Percentiles rank a stretch among this genome's conserved stretches.
These are phyloP conservation scores for Picochlorum sp. DNA, from an alignment of 139 green algal genomes.

Conservation along the genomic window DNA sequence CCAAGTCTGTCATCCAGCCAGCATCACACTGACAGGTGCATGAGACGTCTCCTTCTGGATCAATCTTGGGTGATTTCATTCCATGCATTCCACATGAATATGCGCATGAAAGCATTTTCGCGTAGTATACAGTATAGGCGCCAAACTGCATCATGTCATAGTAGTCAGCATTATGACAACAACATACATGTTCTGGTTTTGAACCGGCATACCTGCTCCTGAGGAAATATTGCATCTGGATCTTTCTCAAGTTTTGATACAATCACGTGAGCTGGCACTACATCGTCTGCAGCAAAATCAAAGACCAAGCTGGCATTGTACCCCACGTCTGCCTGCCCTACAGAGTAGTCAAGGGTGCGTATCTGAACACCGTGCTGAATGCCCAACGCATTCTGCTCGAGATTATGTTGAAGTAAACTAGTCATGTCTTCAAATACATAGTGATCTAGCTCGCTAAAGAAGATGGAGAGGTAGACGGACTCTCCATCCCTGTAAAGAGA, in stretches of 20 bases:
- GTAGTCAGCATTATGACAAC: neutral
- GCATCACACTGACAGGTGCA: conserved; percentile 11
- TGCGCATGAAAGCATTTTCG: neutral
- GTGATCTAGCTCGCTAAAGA: too few species aligned
- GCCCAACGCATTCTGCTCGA: too few species aligned
- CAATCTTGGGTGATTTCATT: neutral
- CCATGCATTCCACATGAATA: conserved; percentile 10
- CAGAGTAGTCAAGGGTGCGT: too few species aligned
- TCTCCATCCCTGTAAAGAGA: too few species aligned
- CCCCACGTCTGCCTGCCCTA: too few species aligned
- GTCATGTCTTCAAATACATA: too few species aligned
- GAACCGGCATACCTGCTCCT: neutral
- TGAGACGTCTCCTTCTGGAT: neutral
- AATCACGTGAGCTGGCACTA: neutral
- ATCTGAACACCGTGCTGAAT: too few species aligned
- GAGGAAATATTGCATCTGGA: neutral
- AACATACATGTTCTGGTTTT: too few species aligned
- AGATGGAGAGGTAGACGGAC: too few species aligned
- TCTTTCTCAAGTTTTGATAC: neutral
- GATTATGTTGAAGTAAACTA: too few species aligned
- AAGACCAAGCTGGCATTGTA: neutral
- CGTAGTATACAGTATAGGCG: neutral
- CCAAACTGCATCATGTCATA: neutral
- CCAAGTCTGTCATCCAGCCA: conserved; percentile 4
- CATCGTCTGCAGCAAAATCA: conserved; percentile 3